Percentiles rank a stretch among this genome's conserved stretches.
Evolutionary conservation across 2,329 filamentous ascomycete species (phyloP).

Genomic region (Talaromyces sp.): DNA sequence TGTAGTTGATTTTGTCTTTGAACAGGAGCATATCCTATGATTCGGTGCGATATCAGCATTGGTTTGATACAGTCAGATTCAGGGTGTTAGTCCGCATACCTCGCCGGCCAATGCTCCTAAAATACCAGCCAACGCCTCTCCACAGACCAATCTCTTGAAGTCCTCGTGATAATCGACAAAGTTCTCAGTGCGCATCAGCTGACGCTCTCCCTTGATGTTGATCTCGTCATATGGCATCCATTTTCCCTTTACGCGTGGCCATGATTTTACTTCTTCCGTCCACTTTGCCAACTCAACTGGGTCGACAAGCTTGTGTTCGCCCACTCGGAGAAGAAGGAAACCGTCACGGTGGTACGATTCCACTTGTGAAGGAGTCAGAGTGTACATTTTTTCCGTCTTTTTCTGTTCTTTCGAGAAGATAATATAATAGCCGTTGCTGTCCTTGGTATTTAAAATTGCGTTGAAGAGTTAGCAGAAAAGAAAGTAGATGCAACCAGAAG

Average conservation of each 20-base stretch:
- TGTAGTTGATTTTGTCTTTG: constrained; percentile 42
- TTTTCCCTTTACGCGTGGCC: constrained; percentile 33
- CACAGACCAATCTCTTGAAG: constrained; percentile 31
- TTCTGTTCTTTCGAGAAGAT: background rate
- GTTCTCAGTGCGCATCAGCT: constrained; percentile 37
- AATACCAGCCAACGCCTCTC: constrained; percentile 28
- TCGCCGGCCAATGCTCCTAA: constrained; percentile 31
- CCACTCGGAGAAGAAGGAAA: constrained; percentile 28
- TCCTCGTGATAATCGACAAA: constrained; percentile 33
- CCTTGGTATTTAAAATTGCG: background rate
- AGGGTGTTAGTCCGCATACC: constrained; percentile 21
- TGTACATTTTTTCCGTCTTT: constrained; percentile 16
- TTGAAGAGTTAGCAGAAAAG: background rate
- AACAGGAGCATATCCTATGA: constrained; percentile 35
- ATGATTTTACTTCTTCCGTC: constrained; percentile 29
- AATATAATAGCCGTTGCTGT: background rate
- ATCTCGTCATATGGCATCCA: constrained; percentile 38
- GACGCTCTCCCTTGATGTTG: constrained; percentile 32
- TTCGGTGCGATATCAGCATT: background rate
- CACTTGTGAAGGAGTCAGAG: constrained; percentile 25
- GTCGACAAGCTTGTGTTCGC: constrained; percentile 30
- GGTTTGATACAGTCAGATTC: background rate
- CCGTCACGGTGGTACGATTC: constrained; percentile 30
- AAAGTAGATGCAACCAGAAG: background rate
- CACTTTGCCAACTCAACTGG: constrained; percentile 28